phyloP scores from a whole-genome alignment of 2,329 filamentous ascomycete species.

The Dactylellina cionopaga region DNA sequence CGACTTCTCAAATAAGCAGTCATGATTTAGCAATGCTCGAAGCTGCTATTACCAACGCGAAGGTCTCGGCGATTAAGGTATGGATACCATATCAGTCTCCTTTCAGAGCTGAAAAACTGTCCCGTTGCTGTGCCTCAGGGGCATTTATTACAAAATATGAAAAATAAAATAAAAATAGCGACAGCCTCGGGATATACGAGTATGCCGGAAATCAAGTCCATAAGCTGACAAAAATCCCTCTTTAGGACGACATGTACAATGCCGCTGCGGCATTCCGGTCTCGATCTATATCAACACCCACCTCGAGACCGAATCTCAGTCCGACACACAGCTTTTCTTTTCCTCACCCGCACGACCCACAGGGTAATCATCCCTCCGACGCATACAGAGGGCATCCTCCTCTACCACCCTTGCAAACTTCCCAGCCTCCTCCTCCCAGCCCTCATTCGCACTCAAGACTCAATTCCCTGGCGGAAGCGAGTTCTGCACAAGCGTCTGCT shows the following conservation, averaged over 20 bases:
- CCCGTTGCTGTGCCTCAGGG: neutral
- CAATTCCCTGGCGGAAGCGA: conserved; percentile 53
- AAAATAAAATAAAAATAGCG: too few species aligned
- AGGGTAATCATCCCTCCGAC: conserved; percentile 32
- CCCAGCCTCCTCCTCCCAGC: conserved; percentile 41
- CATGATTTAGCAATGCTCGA: conserved; percentile 46
- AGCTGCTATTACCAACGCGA: conserved; percentile 41
- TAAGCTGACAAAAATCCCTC: conserved; percentile 33
- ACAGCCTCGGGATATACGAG: too few species aligned
- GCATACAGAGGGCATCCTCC: conserved; percentile 41
- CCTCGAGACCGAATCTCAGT: conserved; percentile 47
- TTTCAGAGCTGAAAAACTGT: neutral
- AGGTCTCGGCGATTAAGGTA: conserved; percentile 48
- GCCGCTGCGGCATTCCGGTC: conserved; percentile 46
- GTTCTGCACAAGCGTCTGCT: conserved; percentile 49
- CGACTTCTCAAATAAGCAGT: conserved; percentile 49
- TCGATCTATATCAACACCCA: conserved; percentile 42
- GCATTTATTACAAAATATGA: neutral
- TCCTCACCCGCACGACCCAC: conserved; percentile 46
- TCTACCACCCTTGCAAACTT: conserved; percentile 43
- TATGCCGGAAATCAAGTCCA: conserved; percentile 1
- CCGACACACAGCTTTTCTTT: conserved; percentile 51
- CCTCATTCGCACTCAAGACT: conserved; percentile 50
- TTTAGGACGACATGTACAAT: conserved; percentile 51
- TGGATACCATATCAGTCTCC: conserved; percentile 2